These are phyloP conservation scores for Psophocarpus tetragonolobus DNA, from an alignment of 306 rosid genomes.

Conservation along the genomic window DNA sequence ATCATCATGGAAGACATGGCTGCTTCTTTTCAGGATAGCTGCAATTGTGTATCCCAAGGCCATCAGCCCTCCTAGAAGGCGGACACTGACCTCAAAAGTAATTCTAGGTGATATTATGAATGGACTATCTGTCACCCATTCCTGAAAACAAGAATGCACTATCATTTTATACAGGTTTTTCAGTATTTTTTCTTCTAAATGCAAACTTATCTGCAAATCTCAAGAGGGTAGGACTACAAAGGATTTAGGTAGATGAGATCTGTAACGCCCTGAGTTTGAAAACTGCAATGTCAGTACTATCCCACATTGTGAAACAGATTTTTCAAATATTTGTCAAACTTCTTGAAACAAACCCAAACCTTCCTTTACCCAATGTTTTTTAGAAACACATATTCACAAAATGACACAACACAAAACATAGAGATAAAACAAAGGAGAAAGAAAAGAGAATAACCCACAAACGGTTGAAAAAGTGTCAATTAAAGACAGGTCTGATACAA, in stretches of 20 bases:
- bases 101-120: constrained; percentile 98
- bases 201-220: constrained; percentile 15
- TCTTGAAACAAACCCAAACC: constrained; percentile 1
- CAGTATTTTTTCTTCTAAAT: constrained; percentile 13
- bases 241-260: background rate
- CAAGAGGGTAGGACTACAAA: background rate
- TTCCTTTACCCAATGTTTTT: constrained; percentile 7
- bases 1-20: constrained; percentile 79
- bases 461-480: background rate
- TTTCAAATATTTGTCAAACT: constrained; percentile 9
- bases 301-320: background rate
- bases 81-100: constrained; percentile 96
- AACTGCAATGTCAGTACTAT: constrained; percentile 16
- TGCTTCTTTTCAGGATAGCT: constrained; percentile 87
- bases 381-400: constrained; percentile 12
- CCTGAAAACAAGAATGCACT: constrained; percentile 56
- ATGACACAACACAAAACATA: background rate
- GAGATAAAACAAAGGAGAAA: background rate
- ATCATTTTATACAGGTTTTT: background rate
- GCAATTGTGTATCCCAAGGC: constrained; percentile 99
- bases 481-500: constrained; percentile 10
- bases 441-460: background rate
- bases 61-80: constrained; percentile 99
- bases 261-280: background rate
- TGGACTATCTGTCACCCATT: constrained; percentile 97